Evolutionary conservation across 352 stramenopile genomes (phyloP), one percentile per base, ranked within the genome.

Genomic region (Phytophthora sp.): DNA sequence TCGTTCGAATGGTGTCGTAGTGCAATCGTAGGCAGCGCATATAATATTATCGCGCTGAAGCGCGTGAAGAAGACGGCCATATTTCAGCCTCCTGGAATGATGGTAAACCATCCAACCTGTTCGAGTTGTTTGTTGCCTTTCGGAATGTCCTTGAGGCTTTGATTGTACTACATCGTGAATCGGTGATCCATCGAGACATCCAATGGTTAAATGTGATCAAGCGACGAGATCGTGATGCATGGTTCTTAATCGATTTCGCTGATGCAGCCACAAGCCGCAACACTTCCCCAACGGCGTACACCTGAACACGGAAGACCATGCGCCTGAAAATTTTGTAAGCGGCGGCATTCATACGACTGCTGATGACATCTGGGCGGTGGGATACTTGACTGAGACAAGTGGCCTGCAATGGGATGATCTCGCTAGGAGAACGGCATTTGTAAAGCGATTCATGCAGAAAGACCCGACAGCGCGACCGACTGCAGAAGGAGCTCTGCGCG

Each of bases 131-230:
- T 37, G 3, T n/a, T 10, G 54, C 38, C 2, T 20, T 66, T 15
- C 45, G 31, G 20, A 28, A 65, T 21, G 32, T 70, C 39, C 35
- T 65, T 11, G 34, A 57, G 20, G 31, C 38, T n/a, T 30, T 65
- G 2, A 46, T 65, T 23, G 31, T 21, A 9, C 23, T 69, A 2
- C 53, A 69, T 49, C 17, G 13, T 28, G 27, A n/a, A 13, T 37
- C 20, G 17, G 56, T 30, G 43, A 63, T 63, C 41, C 54, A 63
- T 41, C 42, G 54, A 37, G 54, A 63, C 24, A 63, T 63, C 9
- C 54, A 43, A 2, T 63, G 43, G 54, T 15, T 43, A 7, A 63
- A 63, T 48, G 54, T 63, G 4, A n/a, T n/a, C n/a, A n/a, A n/a
- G n/a, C n/a, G n/a, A 56, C 52, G 31, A 26, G 37, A 43, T 27